Conservation (phyloP, 2,329 filamentous ascomycete genomes). For the Aspergillus jensenii region DNA sequence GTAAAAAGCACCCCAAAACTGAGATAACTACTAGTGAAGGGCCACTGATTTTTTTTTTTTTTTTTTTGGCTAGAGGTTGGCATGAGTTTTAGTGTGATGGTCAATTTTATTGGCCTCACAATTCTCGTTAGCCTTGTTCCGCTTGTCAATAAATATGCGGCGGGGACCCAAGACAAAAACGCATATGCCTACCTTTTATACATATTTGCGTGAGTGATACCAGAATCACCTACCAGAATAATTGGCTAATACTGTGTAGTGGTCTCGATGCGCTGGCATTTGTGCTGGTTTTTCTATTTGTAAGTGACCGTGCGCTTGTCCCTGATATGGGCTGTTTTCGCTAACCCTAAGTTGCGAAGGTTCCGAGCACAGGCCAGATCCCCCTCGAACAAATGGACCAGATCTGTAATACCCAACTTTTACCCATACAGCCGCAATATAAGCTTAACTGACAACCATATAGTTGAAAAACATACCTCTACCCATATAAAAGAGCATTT, state of each 20-base stretch:
- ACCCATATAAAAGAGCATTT: no score
- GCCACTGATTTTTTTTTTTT: no score
- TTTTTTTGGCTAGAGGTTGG: constrained; percentile 14
- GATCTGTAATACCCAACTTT: neutral
- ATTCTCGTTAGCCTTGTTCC: constrained; percentile 22
- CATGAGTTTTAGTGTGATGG: no score
- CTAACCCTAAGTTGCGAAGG: neutral
- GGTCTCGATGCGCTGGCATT: neutral
- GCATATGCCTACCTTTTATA: no score
- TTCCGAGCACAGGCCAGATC: neutral
- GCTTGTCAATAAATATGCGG: neutral
- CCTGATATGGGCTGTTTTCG: neutral
- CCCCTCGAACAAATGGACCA: neutral
- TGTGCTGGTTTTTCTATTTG: neutral
- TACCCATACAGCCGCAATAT: no score
- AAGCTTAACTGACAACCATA: no score
- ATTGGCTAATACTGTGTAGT: no score
- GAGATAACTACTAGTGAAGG: no score
- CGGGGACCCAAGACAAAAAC: no score
- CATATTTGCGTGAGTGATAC: no score
- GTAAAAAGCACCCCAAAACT: constrained; percentile 1
- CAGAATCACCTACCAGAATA: no score
- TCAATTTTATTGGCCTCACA: constrained; percentile 13
- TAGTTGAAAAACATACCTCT: no score
- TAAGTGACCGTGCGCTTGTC: neutral